Evolutionary conservation across 208 protist genomes (phyloP).

Genomic region (Wallacemonas sp.): DNA sequence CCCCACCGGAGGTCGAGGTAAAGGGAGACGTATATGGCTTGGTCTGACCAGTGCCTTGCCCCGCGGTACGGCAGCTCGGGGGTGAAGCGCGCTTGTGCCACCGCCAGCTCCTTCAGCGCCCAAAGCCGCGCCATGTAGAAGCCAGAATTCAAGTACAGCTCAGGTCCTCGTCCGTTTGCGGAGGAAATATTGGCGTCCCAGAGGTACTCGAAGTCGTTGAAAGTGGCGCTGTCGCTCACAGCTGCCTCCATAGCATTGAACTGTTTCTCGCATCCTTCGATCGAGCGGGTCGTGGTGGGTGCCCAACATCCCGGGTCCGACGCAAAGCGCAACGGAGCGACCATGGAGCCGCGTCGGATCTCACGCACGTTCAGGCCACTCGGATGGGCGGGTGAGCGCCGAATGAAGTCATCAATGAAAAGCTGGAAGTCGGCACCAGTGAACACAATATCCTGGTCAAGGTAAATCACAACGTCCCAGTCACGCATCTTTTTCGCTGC

Average conservation of each 20-base stretch:
- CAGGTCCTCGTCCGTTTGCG: neutral
- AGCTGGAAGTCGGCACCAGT: neutral
- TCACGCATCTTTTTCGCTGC: neutral
- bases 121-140: slow-evolving; percentile 7
- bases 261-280: neutral
- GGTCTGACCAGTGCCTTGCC: neutral
- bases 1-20: slow-evolving; percentile 8
- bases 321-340: neutral
- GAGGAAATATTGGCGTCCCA: slow-evolving; percentile 5
- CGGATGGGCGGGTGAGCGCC: neutral
- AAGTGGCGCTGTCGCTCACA: neutral
- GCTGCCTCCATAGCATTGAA: neutral
- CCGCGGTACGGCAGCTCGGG: neutral
- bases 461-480: slow-evolving; percentile 2
- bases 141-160: slow-evolving; percentile 4
- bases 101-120: neutral
- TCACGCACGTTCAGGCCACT: slow-evolving; percentile 5
- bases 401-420: slow-evolving; percentile 2
- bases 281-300: neutral
- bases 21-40: neutral
- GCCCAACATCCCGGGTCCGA: slow-evolving; percentile 2
- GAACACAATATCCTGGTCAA: slow-evolving; percentile 1
- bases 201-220: slow-evolving; percentile 6
- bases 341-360: neutral
- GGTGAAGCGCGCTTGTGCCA: neutral